Conservation (phyloP, 2,329 filamentous ascomycete species). For the Dothiorella sarmentorum region DNA sequence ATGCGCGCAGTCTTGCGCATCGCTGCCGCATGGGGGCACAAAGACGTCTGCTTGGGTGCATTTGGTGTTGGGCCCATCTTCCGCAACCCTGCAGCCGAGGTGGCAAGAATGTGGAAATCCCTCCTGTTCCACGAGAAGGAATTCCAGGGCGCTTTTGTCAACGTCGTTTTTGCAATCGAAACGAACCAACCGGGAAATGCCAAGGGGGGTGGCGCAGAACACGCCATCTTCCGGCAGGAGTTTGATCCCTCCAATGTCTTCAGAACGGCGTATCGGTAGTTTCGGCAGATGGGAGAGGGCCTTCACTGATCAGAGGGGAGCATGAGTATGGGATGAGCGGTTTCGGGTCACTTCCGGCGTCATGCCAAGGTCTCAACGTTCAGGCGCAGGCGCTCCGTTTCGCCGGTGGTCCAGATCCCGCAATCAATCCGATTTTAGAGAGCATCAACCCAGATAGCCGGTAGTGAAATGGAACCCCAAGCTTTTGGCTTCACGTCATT, state of each 20-base stretch:
- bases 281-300: background rate
- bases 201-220: conserved; percentile 35
- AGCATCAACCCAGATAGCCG: background rate
- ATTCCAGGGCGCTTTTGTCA: conserved; percentile 43
- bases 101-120: conserved; percentile 44
- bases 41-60: conserved; percentile 41
- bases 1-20: conserved; percentile 69
- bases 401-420: conserved; percentile 1
- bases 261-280: conserved; percentile 31
- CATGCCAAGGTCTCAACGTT: conserved; percentile 9
- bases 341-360: background rate
- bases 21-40: conserved; percentile 48
- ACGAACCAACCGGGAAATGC: conserved; percentile 30
- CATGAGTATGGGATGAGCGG: background rate
- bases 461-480: conserved; percentile 8
- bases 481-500: conserved; percentile 15
- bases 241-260: conserved; percentile 39
- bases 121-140: conserved; percentile 44
- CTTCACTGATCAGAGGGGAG: background rate
- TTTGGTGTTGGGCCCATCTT: conserved; percentile 46
- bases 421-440: background rate
- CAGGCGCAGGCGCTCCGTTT: conserved; percentile 10
- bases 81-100: conserved; percentile 42
- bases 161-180: conserved; percentile 46
- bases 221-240: conserved; percentile 40